Evolutionary conservation across 2,329 filamentous ascomycete species (phyloP).

Genomic region (Fusarium nematophilum): DNA sequence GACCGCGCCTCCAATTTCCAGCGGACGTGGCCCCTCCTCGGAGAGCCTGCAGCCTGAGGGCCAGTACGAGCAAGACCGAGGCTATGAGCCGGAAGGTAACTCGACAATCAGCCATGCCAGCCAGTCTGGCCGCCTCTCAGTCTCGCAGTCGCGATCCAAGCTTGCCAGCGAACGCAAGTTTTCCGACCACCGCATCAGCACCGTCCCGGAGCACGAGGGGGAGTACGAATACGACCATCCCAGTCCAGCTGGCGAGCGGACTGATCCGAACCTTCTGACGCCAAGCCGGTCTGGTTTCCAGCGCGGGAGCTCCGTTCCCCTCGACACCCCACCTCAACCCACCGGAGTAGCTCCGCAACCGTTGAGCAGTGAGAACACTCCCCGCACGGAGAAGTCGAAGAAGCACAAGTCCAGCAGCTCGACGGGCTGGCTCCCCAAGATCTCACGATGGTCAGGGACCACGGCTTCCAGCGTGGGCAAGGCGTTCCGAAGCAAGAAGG

Average conservation of each 20-base stretch:
- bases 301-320: conserved; percentile 65
- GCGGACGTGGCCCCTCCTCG: conserved; percentile 71
- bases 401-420: conserved; percentile 91
- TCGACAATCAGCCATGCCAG: conserved; percentile 75
- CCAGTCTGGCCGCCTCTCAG: conserved; percentile 80
- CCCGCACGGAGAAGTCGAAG: conserved; percentile 77
- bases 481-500: conserved; percentile 73
- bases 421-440: conserved; percentile 85
- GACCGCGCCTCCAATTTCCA: conserved; percentile 54
- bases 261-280: conserved; percentile 67
- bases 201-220: conserved; percentile 85
- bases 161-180: conserved; percentile 65
- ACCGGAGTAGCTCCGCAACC: conserved; percentile 49
- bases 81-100: conserved; percentile 88
- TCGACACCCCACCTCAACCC: conserved; percentile 69
- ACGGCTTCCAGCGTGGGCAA: conserved; percentile 89
- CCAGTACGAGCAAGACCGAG: conserved; percentile 75
- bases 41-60: conserved; percentile 73
- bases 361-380: conserved; percentile 82
- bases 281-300: conserved; percentile 64
- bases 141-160: conserved; percentile 61
- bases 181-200: conserved; percentile 87
- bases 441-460: conserved; percentile 97
- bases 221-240: conserved; percentile 70
- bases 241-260: conserved; percentile 53